Base-by-base conservation (phyloP, 257 asterid genomes). In the Solanum bulbocastanum region DNA sequence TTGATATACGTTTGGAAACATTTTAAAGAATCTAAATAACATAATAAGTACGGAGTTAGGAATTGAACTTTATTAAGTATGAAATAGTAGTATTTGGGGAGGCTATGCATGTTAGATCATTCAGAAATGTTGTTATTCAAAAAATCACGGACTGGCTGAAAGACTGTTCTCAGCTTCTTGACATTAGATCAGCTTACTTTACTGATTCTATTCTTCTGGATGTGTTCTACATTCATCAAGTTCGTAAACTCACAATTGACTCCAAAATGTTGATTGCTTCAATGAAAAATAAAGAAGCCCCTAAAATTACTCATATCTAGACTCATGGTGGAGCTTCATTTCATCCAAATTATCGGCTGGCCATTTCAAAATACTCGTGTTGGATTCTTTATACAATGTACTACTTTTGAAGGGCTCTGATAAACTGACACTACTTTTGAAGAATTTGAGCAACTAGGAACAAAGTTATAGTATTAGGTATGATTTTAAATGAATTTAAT, bases 41-140 rank as follows among this genome's bases (percentile, higher is more conserved):
- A 68, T 68, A 27, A 68, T 5, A 13, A 15, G 16, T 68, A 15
- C 0, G 4, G 73, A 66, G 20, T 27, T 5, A 25, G 16, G 32
- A 0, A 60, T 25, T 25, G 4, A n/a, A 62, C 1, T 62, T 62
- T 18, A 56, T 60, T 18, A 7, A 56, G 0, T 58, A 15, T 58
- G 66, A 60, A 60, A 52, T 0, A 16, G n/a, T 52, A 52, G n/a
- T 52, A 52, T 0, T 6, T 0, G 23, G 10, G 0, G 23, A 0
- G 62, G 23, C 33, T 2, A 56, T 56, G 66, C n/a, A 56, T 1
- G 10, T 27, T 2, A 25, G 18, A 10, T 11, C 16, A 0, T 0
- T n/a, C 0, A 10, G 13, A 60, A 62, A 62, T 62, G 16, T 65
- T 13, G 4, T 65, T n/a, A 11, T 32, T 32, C 33, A 32, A 32